Evolutionary conservation across 2,329 filamentous ascomycete species (phyloP).

Genomic region (Trichoderma sp.): DNA sequence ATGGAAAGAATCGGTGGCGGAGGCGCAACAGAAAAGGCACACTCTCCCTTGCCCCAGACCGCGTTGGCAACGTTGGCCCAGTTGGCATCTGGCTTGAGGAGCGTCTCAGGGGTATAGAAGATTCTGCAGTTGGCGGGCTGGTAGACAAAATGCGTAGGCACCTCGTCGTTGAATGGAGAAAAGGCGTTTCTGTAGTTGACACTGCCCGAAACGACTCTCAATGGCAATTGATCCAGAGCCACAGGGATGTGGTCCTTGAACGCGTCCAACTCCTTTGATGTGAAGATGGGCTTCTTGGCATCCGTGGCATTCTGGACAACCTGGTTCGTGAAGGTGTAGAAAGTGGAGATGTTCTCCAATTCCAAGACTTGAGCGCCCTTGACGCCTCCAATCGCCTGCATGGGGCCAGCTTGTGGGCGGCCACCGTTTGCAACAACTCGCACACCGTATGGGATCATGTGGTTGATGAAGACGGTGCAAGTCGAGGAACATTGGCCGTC

Average conservation of each 20-base stretch:
- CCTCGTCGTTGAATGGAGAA: conserved; percentile 33
- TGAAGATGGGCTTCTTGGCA: conserved; percentile 10
- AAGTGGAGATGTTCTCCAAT: conserved; percentile 31
- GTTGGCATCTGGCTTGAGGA: conserved; percentile 38
- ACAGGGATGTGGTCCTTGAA: background rate
- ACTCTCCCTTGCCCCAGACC: conserved; percentile 16
- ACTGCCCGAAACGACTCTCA: background rate
- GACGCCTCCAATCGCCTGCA: conserved; percentile 61
- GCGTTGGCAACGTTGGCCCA: conserved; percentile 44
- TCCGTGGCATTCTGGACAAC: background rate
- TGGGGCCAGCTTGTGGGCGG: conserved; percentile 50
- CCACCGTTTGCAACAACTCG: conserved; percentile 61
- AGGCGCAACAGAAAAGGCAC: background rate
- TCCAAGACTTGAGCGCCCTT: conserved; percentile 51
- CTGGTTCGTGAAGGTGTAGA: background rate
- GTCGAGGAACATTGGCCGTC: conserved; percentile 63
- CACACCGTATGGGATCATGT: conserved; percentile 54
- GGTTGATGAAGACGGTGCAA: conserved; percentile 59
- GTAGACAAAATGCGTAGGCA: conserved; percentile 59
- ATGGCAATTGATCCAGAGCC: background rate
- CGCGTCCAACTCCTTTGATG: background rate
- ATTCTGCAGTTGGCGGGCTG: conserved; percentile 59
- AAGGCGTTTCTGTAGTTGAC: conserved; percentile 32
- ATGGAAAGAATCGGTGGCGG: background rate
- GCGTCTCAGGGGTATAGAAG: conserved; percentile 56